A percentile compares a stretch with the other conserved stretches of the same genome.
Conservation (phyloP, 768 basidiomycete genomes). For the Zangia roseola region DNA sequence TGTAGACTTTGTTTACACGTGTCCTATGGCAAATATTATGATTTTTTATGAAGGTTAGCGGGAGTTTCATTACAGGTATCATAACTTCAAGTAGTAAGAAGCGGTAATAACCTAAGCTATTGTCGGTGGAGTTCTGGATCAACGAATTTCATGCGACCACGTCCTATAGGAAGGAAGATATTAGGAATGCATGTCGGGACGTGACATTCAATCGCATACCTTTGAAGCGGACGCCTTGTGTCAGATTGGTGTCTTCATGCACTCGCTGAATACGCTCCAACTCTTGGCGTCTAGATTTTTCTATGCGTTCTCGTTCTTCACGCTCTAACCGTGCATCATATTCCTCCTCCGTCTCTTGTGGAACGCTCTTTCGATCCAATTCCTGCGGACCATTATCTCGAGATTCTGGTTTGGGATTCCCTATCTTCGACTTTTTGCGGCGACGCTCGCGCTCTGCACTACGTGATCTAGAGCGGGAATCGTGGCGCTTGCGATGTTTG, state of each 20-base stretch:
- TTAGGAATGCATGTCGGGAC: background rate
- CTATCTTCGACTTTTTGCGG: conserved; percentile 28
- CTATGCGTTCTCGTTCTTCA: conserved; percentile 61
- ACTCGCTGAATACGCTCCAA: conserved; percentile 47
- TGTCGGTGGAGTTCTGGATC: conserved; percentile 51
- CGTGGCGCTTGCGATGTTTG: conserved; percentile 21
- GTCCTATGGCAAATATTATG: conserved; percentile 12
- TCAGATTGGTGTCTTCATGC: conserved; percentile 32
- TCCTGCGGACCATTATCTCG: conserved; percentile 8
- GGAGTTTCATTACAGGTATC: conserved; percentile 2
- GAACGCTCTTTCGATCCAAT: conserved; percentile 6
- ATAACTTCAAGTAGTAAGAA: background rate
- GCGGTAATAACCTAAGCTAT: conserved; percentile 2
- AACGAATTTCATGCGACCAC: conserved; percentile 66
- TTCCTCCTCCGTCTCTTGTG: conserved; percentile 66
- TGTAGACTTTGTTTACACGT: conserved; percentile 17
- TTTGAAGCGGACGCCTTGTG: conserved; percentile 61
- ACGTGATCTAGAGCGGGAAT: conserved; percentile 25
- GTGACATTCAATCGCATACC: conserved; percentile 33
- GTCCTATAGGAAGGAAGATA: conserved; percentile 35
- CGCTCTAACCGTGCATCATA: conserved; percentile 68
- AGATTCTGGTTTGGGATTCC: conserved; percentile 1
- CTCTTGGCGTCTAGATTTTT: conserved; percentile 44
- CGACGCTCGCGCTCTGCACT: conserved; percentile 28
- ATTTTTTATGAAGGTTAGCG: background rate